Evolutionary conservation across 495 filamentous ascomycete species (phyloP), one percentile per base, ranked within the genome.

Genomic region (Penicillium taxi): DNA sequence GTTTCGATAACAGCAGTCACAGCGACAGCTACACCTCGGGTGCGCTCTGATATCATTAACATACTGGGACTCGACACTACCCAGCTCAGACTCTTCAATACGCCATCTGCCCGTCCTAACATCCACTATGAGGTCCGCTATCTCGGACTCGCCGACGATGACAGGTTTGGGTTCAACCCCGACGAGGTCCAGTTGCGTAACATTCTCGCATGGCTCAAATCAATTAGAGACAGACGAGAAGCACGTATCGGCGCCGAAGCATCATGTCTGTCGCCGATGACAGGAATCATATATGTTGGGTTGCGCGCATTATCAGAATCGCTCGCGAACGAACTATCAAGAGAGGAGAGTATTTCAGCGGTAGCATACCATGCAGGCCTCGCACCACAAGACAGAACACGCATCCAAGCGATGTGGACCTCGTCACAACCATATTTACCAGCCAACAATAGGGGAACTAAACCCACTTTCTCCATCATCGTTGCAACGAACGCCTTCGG

Each of bases 401-500:
- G 61, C 9, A 67, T 71, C 23, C 70, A 74, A 47, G 44, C 70
- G 3, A 75, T 77, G 22, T 96, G 90, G 90, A 75, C 91, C 24
- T 73, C 73, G 11, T 81, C 83, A 44, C 69, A 75, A 29, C 63
- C 70, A 9, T 13, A 26, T 11, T 39, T 41, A 15, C 31, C 31
- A 15, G 21, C 40, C 12, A 30, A 35, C 2, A 27, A 43, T 13
- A 38, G 46, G 2, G 41, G 32, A 26, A 29, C 30, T 9, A 14
- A 31, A 15, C 56, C 54, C 6, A 78, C 80, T 5, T 94, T 91
- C 56, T 85, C 89, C 47, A 80, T 96, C 32, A 88, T 96, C 28
- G 84, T 96, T 26, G 90, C 90, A 4, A 96, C 90, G 0, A 96
- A 86, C 2, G 90, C 90, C 0, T 96, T 96, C 44, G 90, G 90